These are phyloP conservation scores for Sporothrix protearum DNA, from an alignment of 2,329 filamentous ascomycete genomes.

Conservation along the genomic window DNA sequence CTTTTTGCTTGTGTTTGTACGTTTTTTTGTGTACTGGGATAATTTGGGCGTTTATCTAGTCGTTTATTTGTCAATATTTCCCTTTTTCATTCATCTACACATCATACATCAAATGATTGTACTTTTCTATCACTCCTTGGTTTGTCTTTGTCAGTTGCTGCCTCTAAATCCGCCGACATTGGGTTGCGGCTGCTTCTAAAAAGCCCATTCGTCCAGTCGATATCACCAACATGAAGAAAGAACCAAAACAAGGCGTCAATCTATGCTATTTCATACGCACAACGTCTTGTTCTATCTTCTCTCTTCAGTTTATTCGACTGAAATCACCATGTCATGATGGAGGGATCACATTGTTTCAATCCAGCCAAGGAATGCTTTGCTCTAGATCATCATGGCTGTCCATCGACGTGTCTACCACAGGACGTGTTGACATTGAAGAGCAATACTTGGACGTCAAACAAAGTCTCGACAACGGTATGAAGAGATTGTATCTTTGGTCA, in stretches of 20 bases:
- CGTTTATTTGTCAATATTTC: not conserved
- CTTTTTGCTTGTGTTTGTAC: not conserved
- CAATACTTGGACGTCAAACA: not conserved
- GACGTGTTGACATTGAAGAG: not conserved
- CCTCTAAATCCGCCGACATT: not conserved
- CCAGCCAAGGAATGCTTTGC: too few species aligned
- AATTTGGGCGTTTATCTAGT: conserved; percentile 14
- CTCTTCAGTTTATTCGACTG: too few species aligned
- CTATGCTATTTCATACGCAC: too few species aligned
- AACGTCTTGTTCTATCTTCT: too few species aligned
- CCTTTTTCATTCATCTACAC: not conserved
- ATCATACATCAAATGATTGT: conserved; percentile 6
- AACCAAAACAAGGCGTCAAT: too few species aligned
- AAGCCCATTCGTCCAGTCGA: too few species aligned
- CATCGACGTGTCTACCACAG: not conserved
- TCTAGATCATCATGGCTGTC: too few species aligned
- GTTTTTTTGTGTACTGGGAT: not conserved
- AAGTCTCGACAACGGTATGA: not conserved
- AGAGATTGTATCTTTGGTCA: not conserved
- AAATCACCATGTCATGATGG: too few species aligned
- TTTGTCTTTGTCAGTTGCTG: not conserved
- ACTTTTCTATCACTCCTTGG: not conserved
- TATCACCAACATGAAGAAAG: too few species aligned
- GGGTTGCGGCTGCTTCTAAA: not conserved
- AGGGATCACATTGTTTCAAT: too few species aligned